Evolutionary conservation across 2,329 filamentous ascomycete species (phyloP), one percentile per base, ranked within the genome.

Genomic region (Fusarium tanahbumbuense): DNA sequence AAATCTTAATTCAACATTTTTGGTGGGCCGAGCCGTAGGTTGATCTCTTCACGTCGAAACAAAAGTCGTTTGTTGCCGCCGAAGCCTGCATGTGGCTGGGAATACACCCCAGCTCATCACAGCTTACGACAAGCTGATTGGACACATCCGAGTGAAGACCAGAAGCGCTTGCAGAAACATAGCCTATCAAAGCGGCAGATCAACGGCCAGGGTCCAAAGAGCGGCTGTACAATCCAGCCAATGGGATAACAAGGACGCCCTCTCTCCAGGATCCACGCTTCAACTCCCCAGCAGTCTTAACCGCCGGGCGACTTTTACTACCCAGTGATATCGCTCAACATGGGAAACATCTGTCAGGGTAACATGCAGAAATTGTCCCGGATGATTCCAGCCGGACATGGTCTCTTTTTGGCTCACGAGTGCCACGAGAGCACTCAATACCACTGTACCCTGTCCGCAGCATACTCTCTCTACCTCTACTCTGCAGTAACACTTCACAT

Each of bases 1-100:
- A 64, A 44, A 58, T 59, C 62, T 64, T 65, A 42, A 41, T 42
- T 63, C 50, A 59, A 53, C 56, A 48, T 59, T 23, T 46, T 56
- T 49, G 47, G 66, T 60, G 67, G 68, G 45, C 58, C 50, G n/a
- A 49, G 44, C 32, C 52, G 60, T 64, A 57, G 49, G 56, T 22
- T 40, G 40, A 44, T 41, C 30, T 30, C 28, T 37, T 50, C 46
- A 59, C 65, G 49, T 72, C 78, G 76, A 79, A 79, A 78, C 76
- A 73, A 50, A 68, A 60, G 30, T 67, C 72, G 59, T 70, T 72
- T 76, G 75, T 85, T 85, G 79, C 83, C 83, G 83, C 83, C 83
- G 78, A 76, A 66, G 71, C 69, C 76, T 83, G 81, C 79, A 81
- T 73, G 74, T 78, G 78, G 78, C 78, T 78, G 78, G 71, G 68